phyloP scores from a whole-genome alignment of 2,329 filamentous ascomycete genomes.

The Neurospora crassa region DNA sequence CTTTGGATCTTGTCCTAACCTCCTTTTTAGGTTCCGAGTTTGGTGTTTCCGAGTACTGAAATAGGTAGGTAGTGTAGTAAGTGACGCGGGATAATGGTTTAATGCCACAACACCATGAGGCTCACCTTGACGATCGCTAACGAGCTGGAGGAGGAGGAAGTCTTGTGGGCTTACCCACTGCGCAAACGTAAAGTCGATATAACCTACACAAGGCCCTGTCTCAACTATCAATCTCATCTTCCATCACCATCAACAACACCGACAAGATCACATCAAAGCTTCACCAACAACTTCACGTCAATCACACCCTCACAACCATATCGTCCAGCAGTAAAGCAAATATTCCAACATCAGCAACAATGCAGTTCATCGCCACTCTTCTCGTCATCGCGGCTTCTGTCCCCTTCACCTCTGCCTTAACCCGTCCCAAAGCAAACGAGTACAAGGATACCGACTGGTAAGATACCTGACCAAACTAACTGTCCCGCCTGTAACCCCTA shows the following conservation, averaged over 20 bases:
- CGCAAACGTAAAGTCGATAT: not conserved
- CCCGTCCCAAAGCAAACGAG: slow-evolving; percentile 1
- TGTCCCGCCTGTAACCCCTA: not conserved
- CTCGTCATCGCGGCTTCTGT: not conserved
- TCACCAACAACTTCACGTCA: not conserved
- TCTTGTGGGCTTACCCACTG: not conserved
- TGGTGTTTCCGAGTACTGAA: not conserved
- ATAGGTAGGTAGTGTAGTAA: not conserved
- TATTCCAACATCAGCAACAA: not conserved
- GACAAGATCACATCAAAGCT: not conserved
- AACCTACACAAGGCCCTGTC: not conserved
- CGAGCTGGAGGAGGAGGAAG: not conserved
- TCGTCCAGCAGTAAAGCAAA: not conserved
- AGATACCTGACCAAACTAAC: not conserved
- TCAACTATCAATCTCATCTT: not conserved
- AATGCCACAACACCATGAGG: not conserved
- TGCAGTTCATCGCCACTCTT: not conserved
- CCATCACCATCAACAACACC: not conserved
- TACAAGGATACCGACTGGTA: not conserved
- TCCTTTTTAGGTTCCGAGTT: not conserved
- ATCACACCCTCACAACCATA: not conserved
- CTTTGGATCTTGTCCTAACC: not conserved
- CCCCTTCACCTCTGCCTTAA: not conserved
- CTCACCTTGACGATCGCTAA: not conserved
- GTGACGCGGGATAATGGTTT: not conserved